Base-by-base conservation (phyloP, 768 basidiomycete species). In the Amanita thiersii region DNA sequence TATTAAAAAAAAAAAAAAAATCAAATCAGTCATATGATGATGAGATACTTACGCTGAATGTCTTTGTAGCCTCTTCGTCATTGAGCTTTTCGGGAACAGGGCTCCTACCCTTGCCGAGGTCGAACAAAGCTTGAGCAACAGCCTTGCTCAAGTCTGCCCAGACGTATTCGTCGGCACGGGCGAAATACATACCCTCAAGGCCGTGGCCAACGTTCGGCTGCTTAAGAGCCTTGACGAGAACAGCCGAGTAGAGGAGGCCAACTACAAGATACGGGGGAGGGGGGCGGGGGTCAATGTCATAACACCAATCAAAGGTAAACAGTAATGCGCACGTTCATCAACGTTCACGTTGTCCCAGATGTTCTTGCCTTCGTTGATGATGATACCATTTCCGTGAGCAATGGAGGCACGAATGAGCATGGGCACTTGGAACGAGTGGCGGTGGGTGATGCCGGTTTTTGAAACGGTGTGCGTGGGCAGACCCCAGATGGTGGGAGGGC, bases 401-500 rank as follows among this genome's bases (percentile, higher is more conserved):
- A 80, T 50, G 17, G 68, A 53, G 0, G 68, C 68, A 9, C 57
- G 55, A 42, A 81, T 67, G 3, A 77, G 52, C 0, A 25, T 17
- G 2, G 75, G 78, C 20, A 83, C 69, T 46, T 75, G 75, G 5
- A 62, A 55, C 0, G 79, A 81, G 39, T 69, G 61, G 1, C 61
- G 52, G 47, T 82, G 77, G 24, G 72, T 65, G 25, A 83, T 61
- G 7, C 72, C 77, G 4, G 60, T 54, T 18, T 75, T 66, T 25
- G 71, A 69, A 18, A 83, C 63, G 4, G 52, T 54, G 5, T 68
- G 69, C 5, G 52, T 54, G 2, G 76, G 72, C 24, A 75, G 58
- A 32, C 76, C 79, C 48, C 73, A 86, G 23, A 87, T 75, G 0
- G 78, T 77, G 2, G 69, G 64, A 1, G 77, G 75, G 8, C 70